Conservation (phyloP, 257 asterid species). For the Mitragyna speciosa region DNA sequence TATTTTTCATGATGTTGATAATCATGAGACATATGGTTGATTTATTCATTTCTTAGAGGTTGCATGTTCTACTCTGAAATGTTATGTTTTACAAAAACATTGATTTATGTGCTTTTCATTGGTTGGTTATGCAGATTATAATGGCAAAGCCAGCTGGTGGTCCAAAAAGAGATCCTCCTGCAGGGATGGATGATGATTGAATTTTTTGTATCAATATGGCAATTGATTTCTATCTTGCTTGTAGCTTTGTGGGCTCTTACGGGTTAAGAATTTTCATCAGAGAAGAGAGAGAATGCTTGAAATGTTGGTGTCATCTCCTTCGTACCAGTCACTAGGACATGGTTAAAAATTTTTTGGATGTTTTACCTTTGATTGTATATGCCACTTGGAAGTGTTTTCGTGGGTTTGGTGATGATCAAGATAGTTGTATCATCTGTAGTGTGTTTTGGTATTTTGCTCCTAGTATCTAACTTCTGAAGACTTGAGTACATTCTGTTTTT, state of each 20-base stretch:
- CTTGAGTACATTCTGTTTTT: not conserved
- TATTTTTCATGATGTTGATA: not conserved
- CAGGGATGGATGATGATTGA: constrained; percentile 51
- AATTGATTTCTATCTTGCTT: not conserved
- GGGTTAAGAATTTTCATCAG: not conserved
- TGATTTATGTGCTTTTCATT: not conserved
- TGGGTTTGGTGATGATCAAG: not conserved
- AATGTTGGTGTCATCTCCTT: not conserved
- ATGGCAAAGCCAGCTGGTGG: constrained; percentile 66
- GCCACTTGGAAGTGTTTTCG: not conserved
- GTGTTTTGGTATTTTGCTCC: not conserved
- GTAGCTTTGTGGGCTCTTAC: not conserved
- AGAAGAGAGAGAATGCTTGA: not conserved
- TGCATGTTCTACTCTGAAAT: not conserved
- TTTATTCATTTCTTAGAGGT: not conserved
- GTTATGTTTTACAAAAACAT: no score
- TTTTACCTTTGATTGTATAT: constrained; percentile 14
- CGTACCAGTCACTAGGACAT: not conserved
- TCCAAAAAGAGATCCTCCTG: constrained; percentile 36
- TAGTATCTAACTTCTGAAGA: not conserved
- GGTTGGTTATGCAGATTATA: constrained; percentile 40
- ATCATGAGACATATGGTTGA: not conserved
- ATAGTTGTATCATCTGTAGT: not conserved
- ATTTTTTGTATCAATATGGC: not conserved
- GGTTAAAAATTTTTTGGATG: constrained; percentile 13